Conservation (phyloP, 2,329 filamentous ascomycete genomes). For the Alternaria panax region DNA sequence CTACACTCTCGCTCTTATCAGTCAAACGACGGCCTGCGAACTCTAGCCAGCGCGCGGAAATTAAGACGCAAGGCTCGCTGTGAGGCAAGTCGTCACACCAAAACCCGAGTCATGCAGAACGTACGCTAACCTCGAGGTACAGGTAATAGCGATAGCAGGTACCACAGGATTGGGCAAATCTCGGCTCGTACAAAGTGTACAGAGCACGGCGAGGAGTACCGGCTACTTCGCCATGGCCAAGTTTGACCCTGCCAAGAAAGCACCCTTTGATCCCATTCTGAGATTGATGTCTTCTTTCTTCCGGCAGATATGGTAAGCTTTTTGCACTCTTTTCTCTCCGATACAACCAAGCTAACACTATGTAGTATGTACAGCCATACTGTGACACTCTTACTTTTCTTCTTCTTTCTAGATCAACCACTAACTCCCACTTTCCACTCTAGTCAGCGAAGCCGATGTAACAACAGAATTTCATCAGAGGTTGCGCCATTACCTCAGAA, state of each 20-base stretch:
- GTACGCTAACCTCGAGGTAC: neutral
- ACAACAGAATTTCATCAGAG: conserved; percentile 67
- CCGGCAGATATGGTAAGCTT: conserved; percentile 61
- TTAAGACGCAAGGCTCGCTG: conserved; percentile 63
- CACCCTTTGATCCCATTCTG: conserved; percentile 68
- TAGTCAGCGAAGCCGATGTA: conserved; percentile 67
- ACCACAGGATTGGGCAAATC: conserved; percentile 67
- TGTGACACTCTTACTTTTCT: neutral
- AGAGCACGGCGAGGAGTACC: conserved; percentile 62
- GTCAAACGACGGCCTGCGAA: conserved; percentile 36
- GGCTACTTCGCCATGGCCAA: conserved; percentile 68
- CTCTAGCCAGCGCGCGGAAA: conserved; percentile 47
- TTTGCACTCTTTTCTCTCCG: neutral
- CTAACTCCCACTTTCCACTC: neutral
- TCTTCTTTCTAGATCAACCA: neutral
- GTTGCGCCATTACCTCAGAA: conserved; percentile 62
- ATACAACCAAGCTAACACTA: neutral
- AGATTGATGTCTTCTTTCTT: conserved; percentile 68
- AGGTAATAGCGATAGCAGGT: conserved; percentile 64
- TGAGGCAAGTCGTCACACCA: conserved; percentile 45
- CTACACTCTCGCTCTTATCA: conserved; percentile 36
- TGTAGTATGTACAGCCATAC: neutral
- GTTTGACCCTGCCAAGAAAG: conserved; percentile 65
- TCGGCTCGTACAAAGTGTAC: conserved; percentile 65
- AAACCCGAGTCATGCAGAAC: too few species aligned